Evolutionary conservation across 768 basidiomycete species (phyloP), one percentile per base, ranked within the genome.

Genomic region (Boletus speciosus): DNA sequence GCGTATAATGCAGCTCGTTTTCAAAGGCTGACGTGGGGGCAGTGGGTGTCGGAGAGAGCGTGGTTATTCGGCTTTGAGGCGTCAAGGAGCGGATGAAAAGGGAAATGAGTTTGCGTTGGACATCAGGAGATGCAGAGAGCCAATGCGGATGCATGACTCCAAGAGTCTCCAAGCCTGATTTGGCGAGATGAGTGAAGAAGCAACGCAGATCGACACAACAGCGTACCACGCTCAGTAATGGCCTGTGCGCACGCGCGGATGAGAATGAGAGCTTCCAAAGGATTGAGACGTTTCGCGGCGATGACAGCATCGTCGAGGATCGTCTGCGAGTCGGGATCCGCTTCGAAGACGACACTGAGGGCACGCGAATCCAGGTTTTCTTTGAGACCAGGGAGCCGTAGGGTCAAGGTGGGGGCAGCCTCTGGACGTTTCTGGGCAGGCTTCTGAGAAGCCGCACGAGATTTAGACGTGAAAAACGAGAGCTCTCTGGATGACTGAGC

Each of bases 101-200:
- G 16, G 86, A 86, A 52, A 90, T 81, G 32, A 92, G 82, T 57
- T 69, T 76, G 59, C 73, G 82, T 67, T 92, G 90, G n/a, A 79
- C 70, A 10, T 82, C 79, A 8, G 81, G 81, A 6, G 86, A 89
- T 9, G 89, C 78, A 38, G 88, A 85, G 66, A 86, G 77, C 89
- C 87, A 92, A 66, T 91, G 86, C 6, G 90, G 88, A 61, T 87
- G 86, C 87, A 92, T 92, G 43, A 92, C 77, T 19, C 90, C 90
- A 43, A 88, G 83, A 4, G 85, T 84, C 66, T 90, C 88, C 47
- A 90, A 75, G n/a, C 89, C 89, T 91, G 55, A 55, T 44, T 44
- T 49, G 43, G 43, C 0, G 4, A 9, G 35, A 12, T 56, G 52
- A 56, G 60, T 31, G 1, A 31, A 32, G 56, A 31, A 61, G 19